phyloP scores from a whole-genome alignment of 2,329 filamentous ascomycete species.

The Alternaria rosae region DNA sequence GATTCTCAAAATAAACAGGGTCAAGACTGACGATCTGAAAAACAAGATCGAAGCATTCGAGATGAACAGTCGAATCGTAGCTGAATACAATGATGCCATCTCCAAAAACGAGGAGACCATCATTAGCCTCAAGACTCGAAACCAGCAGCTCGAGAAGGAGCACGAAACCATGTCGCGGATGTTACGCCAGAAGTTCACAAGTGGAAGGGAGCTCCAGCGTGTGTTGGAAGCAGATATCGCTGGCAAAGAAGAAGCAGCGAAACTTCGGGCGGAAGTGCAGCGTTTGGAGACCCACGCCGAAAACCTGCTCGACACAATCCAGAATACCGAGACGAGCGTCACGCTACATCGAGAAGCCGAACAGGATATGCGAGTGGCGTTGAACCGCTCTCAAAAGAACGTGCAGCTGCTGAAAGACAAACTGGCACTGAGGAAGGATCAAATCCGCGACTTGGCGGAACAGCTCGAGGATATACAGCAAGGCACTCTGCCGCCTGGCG shows the following conservation, averaged over 20 bases:
- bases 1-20: background rate
- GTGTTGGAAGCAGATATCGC: background rate
- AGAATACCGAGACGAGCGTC: background rate
- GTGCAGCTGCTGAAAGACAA: background rate
- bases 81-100: background rate
- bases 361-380: background rate
- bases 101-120: background rate
- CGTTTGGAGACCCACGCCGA: background rate
- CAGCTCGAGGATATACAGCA: background rate
- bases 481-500: background rate
- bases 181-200: background rate
- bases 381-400: background rate
- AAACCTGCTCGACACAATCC: background rate
- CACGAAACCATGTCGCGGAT: background rate
- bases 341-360: background rate
- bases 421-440: background rate
- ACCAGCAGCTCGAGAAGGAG: background rate
- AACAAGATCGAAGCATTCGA: background rate
- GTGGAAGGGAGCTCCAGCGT: background rate
- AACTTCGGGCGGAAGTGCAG: background rate
- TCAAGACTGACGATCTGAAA: background rate
- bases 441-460: background rate
- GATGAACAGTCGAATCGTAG: background rate
- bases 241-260: background rate
- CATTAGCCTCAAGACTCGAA: background rate